A percentile compares a stretch with the other conserved stretches of the same genome.
These are phyloP conservation scores for Cyberlindnera japonica DNA, from an alignment of 805 yeast species.

Conservation along the genomic window DNA sequence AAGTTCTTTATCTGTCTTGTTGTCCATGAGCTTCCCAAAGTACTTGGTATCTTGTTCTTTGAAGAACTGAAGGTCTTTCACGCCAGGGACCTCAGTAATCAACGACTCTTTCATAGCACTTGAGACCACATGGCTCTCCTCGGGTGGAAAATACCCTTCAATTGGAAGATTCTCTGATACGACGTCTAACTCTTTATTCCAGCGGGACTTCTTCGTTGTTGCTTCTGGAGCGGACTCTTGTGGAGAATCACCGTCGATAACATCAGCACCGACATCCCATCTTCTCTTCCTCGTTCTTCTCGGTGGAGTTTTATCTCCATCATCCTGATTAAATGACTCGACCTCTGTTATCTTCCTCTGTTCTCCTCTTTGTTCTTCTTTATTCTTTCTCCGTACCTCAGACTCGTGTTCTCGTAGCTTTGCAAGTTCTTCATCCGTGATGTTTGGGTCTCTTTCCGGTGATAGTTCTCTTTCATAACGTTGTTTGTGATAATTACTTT, in stretches of 20 bases:
- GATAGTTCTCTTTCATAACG: constrained; percentile 31
- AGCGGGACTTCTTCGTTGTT: constrained; percentile 15
- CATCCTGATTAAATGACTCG: constrained; percentile 4
- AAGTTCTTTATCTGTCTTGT: constrained; percentile 31
- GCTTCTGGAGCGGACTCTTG: neutral
- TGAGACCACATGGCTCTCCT: constrained; percentile 33
- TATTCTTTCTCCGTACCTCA: constrained; percentile 28
- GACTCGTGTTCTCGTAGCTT: constrained; percentile 39
- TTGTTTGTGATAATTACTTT: constrained; percentile 46
- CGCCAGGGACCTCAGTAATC: constrained; percentile 58
- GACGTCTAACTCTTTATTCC: constrained; percentile 8
- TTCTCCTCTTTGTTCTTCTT: neutral
- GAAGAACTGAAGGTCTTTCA: constrained; percentile 62
- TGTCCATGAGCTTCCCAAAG: constrained; percentile 56
- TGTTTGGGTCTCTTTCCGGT: constrained; percentile 29
- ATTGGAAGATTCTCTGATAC: neutral
- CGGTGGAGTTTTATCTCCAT: constrained; percentile 29
- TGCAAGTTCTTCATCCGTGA: constrained; percentile 41
- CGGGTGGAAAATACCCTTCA: constrained; percentile 51
- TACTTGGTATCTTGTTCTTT: constrained; percentile 68
- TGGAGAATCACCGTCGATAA: neutral
- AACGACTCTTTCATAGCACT: constrained; percentile 34
- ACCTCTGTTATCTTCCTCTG: neutral
- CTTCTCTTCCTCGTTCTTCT: constrained; percentile 23
- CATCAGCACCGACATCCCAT: constrained; percentile 22